A percentile compares a stretch with the other conserved stretches of the same genome.
Evolutionary conservation across 2,329 filamentous ascomycete species (phyloP).

Genomic region (Aspergillus sp.): DNA sequence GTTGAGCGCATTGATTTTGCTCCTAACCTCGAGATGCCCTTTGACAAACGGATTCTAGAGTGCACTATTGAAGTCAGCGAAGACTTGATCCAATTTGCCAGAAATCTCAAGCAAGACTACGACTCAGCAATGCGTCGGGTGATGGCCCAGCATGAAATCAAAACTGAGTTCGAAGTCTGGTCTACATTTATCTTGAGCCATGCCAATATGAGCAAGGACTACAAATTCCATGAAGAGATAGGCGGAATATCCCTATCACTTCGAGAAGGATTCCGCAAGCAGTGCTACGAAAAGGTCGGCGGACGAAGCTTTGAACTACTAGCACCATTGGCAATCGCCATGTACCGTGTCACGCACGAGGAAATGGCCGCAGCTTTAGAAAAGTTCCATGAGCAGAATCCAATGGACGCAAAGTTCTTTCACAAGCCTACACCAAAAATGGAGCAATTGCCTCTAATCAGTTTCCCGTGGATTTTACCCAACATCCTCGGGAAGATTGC

Average conservation of each 20-base stretch:
- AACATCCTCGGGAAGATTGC: slow-evolving; percentile 67
- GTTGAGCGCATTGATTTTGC: slow-evolving; percentile 65
- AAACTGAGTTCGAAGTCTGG: slow-evolving; percentile 89
- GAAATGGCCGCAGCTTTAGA: slow-evolving; percentile 60
- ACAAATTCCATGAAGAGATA: slow-evolving; percentile 82
- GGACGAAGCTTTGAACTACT: slow-evolving; percentile 55
- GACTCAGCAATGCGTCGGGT: slow-evolving; percentile 71
- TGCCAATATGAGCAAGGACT: slow-evolving; percentile 68
- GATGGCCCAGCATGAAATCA: slow-evolving; percentile 78
- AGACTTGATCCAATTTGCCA: slow-evolving; percentile 54
- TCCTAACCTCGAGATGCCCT: slow-evolving; percentile 66
- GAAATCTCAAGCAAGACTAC: slow-evolving; percentile 68
- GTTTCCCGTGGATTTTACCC: slow-evolving; percentile 89
- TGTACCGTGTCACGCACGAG: slow-evolving; percentile 77
- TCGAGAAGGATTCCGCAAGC: slow-evolving; percentile 62
- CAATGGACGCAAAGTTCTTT: slow-evolving; percentile 6
- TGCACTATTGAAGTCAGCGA: slow-evolving; percentile 53
- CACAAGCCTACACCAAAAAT: slow-evolving; percentile 9
- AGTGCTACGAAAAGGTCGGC: slow-evolving; percentile 63
- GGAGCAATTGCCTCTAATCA: slow-evolving; percentile 70
- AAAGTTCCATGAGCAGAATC: slow-evolving; percentile 37
- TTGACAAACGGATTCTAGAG: slow-evolving; percentile 69
- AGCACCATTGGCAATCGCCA: slow-evolving; percentile 72
- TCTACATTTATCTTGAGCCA: slow-evolving; percentile 77
- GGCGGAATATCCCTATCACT: slow-evolving; percentile 62